phyloP scores from a whole-genome alignment of 2,329 filamentous ascomycete genomes.

The Colletotrichum sidae region DNA sequence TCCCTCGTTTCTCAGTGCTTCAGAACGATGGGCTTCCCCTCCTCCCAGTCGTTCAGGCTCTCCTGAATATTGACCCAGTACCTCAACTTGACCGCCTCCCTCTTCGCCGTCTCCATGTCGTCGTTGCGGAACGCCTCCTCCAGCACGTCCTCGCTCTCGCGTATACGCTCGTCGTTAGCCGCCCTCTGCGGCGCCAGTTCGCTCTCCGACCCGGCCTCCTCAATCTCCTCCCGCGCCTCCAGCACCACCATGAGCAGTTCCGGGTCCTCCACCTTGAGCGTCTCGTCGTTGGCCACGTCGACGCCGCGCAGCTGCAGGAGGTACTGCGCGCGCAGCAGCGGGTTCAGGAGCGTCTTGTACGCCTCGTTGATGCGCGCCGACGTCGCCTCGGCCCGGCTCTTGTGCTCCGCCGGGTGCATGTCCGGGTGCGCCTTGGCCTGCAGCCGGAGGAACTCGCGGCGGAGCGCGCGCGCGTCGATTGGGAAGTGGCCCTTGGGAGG shows the following conservation, averaged over 20 bases:
- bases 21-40: constrained; percentile 71
- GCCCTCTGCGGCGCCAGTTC: constrained; percentile 69
- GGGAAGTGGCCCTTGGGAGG: constrained; percentile 82
- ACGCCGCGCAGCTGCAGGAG: constrained; percentile 79
- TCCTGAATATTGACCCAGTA: constrained; percentile 94
- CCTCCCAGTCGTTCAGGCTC: constrained; percentile 86
- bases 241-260: constrained; percentile 83
- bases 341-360: constrained; percentile 84
- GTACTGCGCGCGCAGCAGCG: constrained; percentile 89
- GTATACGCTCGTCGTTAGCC: constrained; percentile 77
- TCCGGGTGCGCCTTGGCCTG: constrained; percentile 85
- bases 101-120: constrained; percentile 74
- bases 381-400: constrained; percentile 77
- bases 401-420: constrained; percentile 65
- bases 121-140: constrained; percentile 74
- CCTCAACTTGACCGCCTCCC: constrained; percentile 80
- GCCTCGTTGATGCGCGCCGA: constrained; percentile 91
- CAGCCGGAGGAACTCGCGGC: constrained; percentile 86
- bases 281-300: constrained; percentile 84
- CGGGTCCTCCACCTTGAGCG: constrained; percentile 73
- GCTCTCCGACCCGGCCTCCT: constrained; percentile 75
- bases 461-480: constrained; percentile 77
- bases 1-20: constrained; percentile 53
- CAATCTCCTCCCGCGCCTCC: constrained; percentile 81
- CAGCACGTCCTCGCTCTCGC: constrained; percentile 70